Evolutionary conservation across 306 rosid genomes (phyloP).

Genomic region (Boehmeria nivea): DNA sequence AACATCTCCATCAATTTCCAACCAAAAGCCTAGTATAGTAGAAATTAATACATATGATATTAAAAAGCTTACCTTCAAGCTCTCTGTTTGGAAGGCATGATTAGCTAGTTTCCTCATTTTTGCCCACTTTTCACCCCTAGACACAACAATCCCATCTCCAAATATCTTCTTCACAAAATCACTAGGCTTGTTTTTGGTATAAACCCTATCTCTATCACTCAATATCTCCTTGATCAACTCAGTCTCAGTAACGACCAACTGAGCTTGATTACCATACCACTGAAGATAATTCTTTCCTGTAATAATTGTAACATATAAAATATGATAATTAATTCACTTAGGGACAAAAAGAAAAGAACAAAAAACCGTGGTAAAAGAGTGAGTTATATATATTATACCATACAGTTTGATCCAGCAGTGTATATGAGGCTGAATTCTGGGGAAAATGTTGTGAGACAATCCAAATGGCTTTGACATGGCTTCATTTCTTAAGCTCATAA

Average conservation of each 20-base stretch:
- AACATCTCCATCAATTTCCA: no score
- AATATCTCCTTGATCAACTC: conserved; percentile 27
- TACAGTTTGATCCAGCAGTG: conserved; percentile 2
- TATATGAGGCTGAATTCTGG: conserved; percentile 25
- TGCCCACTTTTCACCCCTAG: conserved; percentile 26
- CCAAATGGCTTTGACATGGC: conserved; percentile 19
- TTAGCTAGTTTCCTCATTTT: conserved; percentile 18
- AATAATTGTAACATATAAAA: no score
- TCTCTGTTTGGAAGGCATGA: conserved; percentile 20
- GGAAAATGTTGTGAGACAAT: conserved; percentile 17
- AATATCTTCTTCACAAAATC: conserved; percentile 5
- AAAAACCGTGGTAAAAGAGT: no score
- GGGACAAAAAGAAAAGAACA: no score
- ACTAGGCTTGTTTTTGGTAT: conserved; percentile 1
- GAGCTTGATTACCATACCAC: conserved; percentile 26
- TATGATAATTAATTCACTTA: no score
- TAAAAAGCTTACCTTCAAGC: conserved; percentile 16
- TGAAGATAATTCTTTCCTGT: no score
- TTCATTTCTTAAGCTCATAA: conserved; percentile 14
- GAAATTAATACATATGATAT: no score
- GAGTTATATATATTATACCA: no score
- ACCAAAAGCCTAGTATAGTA: no score
- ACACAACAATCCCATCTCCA: conserved; percentile 23
- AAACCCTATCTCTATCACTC: conserved; percentile 9
- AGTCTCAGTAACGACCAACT: conserved; percentile 24